A percentile compares a stretch with the other conserved stretches of the same genome.
These are phyloP conservation scores for Populus simonii DNA, from an alignment of 345 rosid genomes.

Conservation along the genomic window DNA sequence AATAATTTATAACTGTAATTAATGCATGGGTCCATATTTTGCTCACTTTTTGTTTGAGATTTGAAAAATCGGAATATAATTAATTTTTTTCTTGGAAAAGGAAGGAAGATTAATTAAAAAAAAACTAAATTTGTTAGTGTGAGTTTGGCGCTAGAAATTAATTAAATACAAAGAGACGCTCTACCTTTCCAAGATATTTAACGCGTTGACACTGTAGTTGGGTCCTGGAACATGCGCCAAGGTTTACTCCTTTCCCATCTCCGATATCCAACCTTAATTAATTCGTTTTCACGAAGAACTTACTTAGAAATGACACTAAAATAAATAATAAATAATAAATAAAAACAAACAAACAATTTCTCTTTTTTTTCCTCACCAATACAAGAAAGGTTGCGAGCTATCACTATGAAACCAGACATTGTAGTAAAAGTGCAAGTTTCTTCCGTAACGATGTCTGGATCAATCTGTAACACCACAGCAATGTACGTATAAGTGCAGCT, in stretches of 20 bases:
- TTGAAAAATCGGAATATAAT: too few species aligned
- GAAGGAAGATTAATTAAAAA: too few species aligned
- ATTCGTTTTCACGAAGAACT: constrained; percentile 17
- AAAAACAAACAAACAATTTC: too few species aligned
- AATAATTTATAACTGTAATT: too few species aligned
- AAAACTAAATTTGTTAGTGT: too few species aligned
- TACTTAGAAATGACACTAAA: background rate
- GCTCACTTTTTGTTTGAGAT: too few species aligned
- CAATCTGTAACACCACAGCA: constrained; percentile 41
- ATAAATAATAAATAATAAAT: too few species aligned
- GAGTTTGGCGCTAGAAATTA: background rate
- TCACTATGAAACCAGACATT: constrained; percentile 56
- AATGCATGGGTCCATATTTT: too few species aligned
- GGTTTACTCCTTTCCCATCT: constrained; percentile 64
- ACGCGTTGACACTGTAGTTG: constrained; percentile 60
- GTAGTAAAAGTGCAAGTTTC: constrained; percentile 54
- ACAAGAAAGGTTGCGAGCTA: constrained; percentile 69
- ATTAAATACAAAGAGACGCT: constrained; percentile 1
- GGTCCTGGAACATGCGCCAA: constrained; percentile 48
- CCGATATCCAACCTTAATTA: constrained; percentile 65
- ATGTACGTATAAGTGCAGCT: too few species aligned
- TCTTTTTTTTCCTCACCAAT: constrained; percentile 43
- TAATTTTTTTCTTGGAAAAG: too few species aligned
- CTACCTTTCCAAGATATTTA: constrained; percentile 77
- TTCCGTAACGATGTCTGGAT: constrained; percentile 72